These are phyloP conservation scores for Sordariomycetes sp. DNA, from an alignment of 2,329 filamentous ascomycete genomes.

Conservation along the genomic window DNA sequence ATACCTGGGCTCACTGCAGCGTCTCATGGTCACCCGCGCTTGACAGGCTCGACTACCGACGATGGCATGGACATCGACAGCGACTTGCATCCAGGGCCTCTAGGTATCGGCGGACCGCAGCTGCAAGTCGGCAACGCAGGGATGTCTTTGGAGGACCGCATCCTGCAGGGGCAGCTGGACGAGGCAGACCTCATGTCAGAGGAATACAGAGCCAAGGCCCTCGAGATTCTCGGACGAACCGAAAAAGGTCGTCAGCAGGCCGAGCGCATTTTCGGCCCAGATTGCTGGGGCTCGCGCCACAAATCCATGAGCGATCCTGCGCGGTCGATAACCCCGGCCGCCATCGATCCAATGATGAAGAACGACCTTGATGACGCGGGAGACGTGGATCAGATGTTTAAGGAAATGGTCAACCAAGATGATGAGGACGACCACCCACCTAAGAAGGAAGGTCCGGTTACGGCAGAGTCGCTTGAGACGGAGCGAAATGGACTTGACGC, in stretches of 20 bases:
- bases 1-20: conserved; percentile 8
- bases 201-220: conserved; percentile 36
- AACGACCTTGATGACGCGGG: conserved; percentile 34
- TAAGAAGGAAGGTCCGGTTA: conserved; percentile 24
- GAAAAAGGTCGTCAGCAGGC: conserved; percentile 40
- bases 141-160: conserved; percentile 38
- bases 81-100: conserved; percentile 31
- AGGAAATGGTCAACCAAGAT: conserved; percentile 44
- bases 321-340: conserved; percentile 15
- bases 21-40: conserved; percentile 19
- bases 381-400: conserved; percentile 46
- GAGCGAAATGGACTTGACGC: conserved; percentile 38
- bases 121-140: conserved; percentile 28
- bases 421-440: conserved; percentile 34
- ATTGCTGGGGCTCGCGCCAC: conserved; percentile 31
- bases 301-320: conserved; percentile 17
- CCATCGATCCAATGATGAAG: conserved; percentile 20
- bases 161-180: conserved; percentile 38
- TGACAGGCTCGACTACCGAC: too few species aligned
- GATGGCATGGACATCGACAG: conserved; percentile 31
- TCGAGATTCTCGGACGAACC: conserved; percentile 42
- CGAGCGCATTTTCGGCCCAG: conserved; percentile 39
- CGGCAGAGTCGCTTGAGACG: conserved; percentile 31
- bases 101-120: conserved; percentile 31
- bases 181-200: conserved; percentile 34